Base-by-base conservation (phyloP, 2,329 filamentous ascomycete genomes). In the Akanthomyces muscarius region DNA sequence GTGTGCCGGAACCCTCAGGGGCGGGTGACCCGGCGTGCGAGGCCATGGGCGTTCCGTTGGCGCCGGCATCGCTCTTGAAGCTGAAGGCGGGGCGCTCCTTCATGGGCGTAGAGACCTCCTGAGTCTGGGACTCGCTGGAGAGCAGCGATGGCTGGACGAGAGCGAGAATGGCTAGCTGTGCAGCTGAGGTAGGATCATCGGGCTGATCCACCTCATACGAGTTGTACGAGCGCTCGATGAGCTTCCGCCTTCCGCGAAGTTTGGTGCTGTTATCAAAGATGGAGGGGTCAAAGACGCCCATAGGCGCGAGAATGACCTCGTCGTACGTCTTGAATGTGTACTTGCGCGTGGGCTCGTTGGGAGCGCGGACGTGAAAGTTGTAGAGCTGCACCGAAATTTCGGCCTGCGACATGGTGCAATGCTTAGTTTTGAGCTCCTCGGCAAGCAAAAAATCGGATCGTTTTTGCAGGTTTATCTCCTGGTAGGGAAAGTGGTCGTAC, bases 261-360 rank as follows among this genome's bases (percentile, higher is more conserved):
- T 99, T 99, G 42, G 84, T 78, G 33, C 83, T 86, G 69, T 92
- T 89, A 72, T 96, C 91, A 68, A 98, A 97, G 61, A 97, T 89
- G 2, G 85, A 80, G 0, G 95, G 94, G 65, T 94, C 90, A 74
- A 96, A 97, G 70, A 93, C 90, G n/a, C 92, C 93, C 89, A 97
- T 92, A 1, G 93, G 90, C 0, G 95, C 90, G n/a, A 99, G 82
- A 69, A 96, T 91, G 25, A 96, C 90, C 75, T 98, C 95, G 69
- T 99, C 95, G 71, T 98, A 99, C 0, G 91, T 93, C 80, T 98
- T 98, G 82, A 97, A 98, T 47, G 88, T 86, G 76, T 96, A 98
- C 76, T 97, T 97, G 66, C 88, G 85, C 1, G 95, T 99, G 58
- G 95, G 89, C 72, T 97, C 88, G 60, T 92, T 92, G 1, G 91